Evolutionary conservation across 1,284 basidiomycete genomes (phyloP), one percentile per base, ranked within the genome.

Genomic region (Irpex rosettiformis): DNA sequence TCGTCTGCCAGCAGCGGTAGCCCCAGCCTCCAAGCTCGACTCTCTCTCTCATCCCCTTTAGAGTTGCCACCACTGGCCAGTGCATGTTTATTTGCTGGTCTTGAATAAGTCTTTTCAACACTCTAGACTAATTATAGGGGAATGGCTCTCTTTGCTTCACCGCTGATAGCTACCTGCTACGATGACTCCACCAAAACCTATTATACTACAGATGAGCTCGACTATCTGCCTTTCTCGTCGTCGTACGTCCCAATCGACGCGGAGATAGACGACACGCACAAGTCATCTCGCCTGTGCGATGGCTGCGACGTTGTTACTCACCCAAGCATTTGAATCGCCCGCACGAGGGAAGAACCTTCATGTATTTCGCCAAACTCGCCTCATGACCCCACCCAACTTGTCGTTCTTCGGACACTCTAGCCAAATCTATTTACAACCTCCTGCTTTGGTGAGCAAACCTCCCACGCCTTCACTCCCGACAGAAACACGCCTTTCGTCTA

Each of bases 381-480:
- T 24, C 48, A 51, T 51, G 48, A 51, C 48, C 48, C 48, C 27
- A 51, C 24, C 27, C 48, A 11, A 27, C 18, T 51, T 22, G 21
- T 27, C 48, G 18, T 37, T 51, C 24, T 24, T 25, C 48, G 27
- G 48, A 51, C 25, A n/a, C 27, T 25, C 48, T 28, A 51, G 43
- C 21, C 48, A 51, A 18, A 24, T 21, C 10, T 18, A 18, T 47
- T 10, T 18, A 8, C 48, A 28, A 13, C 25, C 48, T 51, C 22
- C 22, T 11, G 27, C 48, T 25, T 27, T 51, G 48, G 48, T 51
- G 48, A 51, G 48, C 43, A 45, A 45, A 45, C 48, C 27, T 51
- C 48, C 48, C 48, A 51, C 48, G 27, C 11, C 8, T 16, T 28
- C 48, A 37, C 33, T 37, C 33, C 33, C 33, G 33, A 37, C 33